Base-by-base conservation (phyloP, 108 stramenopile species). In the Cyclotella sp. region DNA sequence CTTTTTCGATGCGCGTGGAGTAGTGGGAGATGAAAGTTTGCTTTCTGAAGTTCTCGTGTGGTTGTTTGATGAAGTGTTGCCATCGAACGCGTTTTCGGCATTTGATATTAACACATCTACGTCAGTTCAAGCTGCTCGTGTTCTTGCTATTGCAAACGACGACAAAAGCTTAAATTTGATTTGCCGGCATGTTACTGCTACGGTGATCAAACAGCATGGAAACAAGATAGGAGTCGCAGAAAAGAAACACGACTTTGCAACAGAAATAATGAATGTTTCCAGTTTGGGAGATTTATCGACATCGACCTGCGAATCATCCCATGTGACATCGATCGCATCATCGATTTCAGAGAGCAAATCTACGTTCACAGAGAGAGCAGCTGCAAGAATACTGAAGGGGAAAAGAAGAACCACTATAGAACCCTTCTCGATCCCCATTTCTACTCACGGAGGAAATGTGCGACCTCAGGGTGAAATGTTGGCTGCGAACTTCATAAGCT, bases 401-500 rank as follows among this genome's bases (percentile, higher is more conserved):
- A 82, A 81, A 44, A 60, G 63, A 19, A 54, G 75, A 70, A 75
- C 79, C 16, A 81, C 34, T 34, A 34, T 85, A 24, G 67, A 69
- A 15, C 61, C 73, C 1, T 82, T 82, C 55, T 47, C 64, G 13
- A 72, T 82, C 27, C 70, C 75, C 29, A 27, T 64, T 28, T 28
- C 70, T 4, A 19, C 27, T 15, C 42, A 49, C 3, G 55, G 55
- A 21, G 41, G 53, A 22, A 29, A 24, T 26, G 44, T 70, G 18
- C 58, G 74, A 19, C 51, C 79, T 18, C 43, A 64, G 21, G 42
- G 74, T 11, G 79, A 79, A 51, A 76, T 88, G 24, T 54, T 85
- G 41, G 91, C 91, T 47, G 89, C 91, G 2, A 88, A 88, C 58
- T 91, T 90, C 62, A 86, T 90, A 1, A 81, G 83, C 65, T 91